Conservation (phyloP, 2,329 filamentous ascomycete species). For the Diaporthe sp. region DNA sequence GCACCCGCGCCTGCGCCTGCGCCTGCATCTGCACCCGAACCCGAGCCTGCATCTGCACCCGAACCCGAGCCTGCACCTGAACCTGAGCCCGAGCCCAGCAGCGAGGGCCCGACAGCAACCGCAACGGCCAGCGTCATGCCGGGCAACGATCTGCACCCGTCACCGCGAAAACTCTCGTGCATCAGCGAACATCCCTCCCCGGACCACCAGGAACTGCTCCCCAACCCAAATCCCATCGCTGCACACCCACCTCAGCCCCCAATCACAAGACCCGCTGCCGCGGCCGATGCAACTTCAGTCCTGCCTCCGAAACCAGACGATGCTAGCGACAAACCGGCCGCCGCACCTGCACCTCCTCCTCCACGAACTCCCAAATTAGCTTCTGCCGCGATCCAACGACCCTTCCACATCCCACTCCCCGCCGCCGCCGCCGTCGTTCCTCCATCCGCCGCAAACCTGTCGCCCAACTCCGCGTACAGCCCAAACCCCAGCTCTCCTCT, state of each 20-base stretch:
- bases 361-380: slow-evolving; percentile 33
- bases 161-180: slow-evolving; percentile 47
- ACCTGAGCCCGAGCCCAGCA: slow-evolving; percentile 27
- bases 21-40: background rate
- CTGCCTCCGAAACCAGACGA: slow-evolving; percentile 15
- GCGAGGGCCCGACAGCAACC: slow-evolving; percentile 40
- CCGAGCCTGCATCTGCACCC: slow-evolving; percentile 25
- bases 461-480: slow-evolving; percentile 39
- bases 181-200: slow-evolving; percentile 49
- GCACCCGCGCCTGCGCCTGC: slow-evolving; percentile 29
- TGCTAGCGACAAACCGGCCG: slow-evolving; percentile 35
- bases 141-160: slow-evolving; percentile 52
- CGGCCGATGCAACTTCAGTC: slow-evolving; percentile 17
- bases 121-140: slow-evolving; percentile 37
- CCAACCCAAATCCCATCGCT: slow-evolving; percentile 20
- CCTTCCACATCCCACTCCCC: slow-evolving; percentile 35
- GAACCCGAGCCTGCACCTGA: slow-evolving; percentile 18
- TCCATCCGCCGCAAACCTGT: slow-evolving; percentile 40
- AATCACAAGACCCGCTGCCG: slow-evolving; percentile 27
- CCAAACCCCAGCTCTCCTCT: slow-evolving; percentile 41
- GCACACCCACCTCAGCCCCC: slow-evolving; percentile 29
- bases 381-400: slow-evolving; percentile 19
- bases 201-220: slow-evolving; percentile 26
- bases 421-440: slow-evolving; percentile 30
- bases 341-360: slow-evolving; percentile 44